Evolutionary conservation across 2,329 filamentous ascomycete species (phyloP), one percentile per base, ranked within the genome.

Genomic region (Sporothrix globosa): DNA sequence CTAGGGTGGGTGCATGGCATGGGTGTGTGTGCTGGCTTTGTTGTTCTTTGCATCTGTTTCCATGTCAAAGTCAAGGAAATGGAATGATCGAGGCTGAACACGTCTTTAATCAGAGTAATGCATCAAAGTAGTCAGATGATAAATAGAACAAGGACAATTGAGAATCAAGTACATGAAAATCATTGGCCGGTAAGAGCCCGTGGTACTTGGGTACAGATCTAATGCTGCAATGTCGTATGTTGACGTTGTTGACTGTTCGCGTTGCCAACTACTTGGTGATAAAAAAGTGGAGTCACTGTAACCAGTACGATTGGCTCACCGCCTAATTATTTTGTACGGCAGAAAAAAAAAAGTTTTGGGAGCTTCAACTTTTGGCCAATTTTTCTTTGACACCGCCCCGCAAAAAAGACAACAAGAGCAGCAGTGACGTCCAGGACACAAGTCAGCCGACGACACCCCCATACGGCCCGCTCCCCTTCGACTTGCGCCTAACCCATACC

Each of bases 271-370:
- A 19, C 19, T 19, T 39, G 54, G 54, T 10, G 30, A 41, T n/a
- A 58, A 39, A 30, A 69, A 63, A 44, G 53, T 48, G 61, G 69
- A 60, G 14, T 5, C 21, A 1, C 5, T 46, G 58, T 63, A 63
- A 63, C 39, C 58, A 46, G 58, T 17, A 63, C 27, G 34, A 21
- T 19, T 27, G 48, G 44, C 58, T 71, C 69, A 74, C 73, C 73
- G 73, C 73, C 69, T 30, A 66, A 48, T 21, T 14, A 50, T 30
- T 65, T 72, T 65, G 30, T 56, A 60, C 69, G 69, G 71, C 70
- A 72, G 70, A 73, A 73, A 73, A 71, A 73, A 71, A 70, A 72
- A 70, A 72, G 71, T 54, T 70, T 54, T 34, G 66, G 44, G 19
- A 24, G 41, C 19, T 46, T 50, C 14, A 27, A n/a, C 19, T 21